Conservation (phyloP, 2,329 filamentous ascomycete genomes). For the Pseudogymnoascus sp. region DNA sequence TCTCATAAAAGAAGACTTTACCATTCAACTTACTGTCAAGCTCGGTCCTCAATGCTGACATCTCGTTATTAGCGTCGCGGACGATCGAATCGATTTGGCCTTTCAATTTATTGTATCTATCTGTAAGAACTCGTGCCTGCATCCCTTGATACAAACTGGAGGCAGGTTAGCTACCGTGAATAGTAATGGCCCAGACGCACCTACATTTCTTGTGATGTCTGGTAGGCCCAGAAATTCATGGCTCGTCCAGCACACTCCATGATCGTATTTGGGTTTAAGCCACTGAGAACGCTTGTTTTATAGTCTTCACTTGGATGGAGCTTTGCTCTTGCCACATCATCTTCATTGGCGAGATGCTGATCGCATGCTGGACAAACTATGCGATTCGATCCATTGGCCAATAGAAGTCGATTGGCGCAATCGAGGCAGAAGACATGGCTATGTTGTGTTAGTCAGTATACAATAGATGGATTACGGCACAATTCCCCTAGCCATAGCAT, state of each 20-base stretch:
- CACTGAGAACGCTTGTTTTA: conserved; percentile 79
- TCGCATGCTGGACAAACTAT: conserved; percentile 70
- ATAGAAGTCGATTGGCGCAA: conserved; percentile 60
- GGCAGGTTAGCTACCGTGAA: conserved; percentile 11
- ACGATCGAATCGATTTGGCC: conserved; percentile 66
- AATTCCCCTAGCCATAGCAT: conserved; percentile 23
- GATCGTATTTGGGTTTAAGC: conserved; percentile 70
- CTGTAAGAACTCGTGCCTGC: conserved; percentile 61
- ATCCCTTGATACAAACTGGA: conserved; percentile 69
- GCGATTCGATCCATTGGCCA: conserved; percentile 42
- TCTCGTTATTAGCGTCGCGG: conserved; percentile 68
- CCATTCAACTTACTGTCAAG: conserved; percentile 48
- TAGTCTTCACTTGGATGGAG: conserved; percentile 82
- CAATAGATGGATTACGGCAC: neutral
- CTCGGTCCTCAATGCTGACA: conserved; percentile 58
- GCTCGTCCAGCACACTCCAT: conserved; percentile 81
- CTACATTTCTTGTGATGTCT: conserved; percentile 76
- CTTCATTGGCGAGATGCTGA: conserved; percentile 58
- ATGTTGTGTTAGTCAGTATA: conserved; percentile 2
- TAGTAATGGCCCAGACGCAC: conserved; percentile 20
- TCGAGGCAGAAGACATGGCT: conserved; percentile 81
- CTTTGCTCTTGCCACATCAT: conserved; percentile 66
- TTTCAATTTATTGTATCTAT: conserved; percentile 62
- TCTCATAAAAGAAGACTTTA: neutral
- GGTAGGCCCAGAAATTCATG: conserved; percentile 80